A percentile compares a stretch with the other conserved stretches of the same genome.
Conservation (phyloP, 805 yeast species). For the Pichia californica region DNA sequence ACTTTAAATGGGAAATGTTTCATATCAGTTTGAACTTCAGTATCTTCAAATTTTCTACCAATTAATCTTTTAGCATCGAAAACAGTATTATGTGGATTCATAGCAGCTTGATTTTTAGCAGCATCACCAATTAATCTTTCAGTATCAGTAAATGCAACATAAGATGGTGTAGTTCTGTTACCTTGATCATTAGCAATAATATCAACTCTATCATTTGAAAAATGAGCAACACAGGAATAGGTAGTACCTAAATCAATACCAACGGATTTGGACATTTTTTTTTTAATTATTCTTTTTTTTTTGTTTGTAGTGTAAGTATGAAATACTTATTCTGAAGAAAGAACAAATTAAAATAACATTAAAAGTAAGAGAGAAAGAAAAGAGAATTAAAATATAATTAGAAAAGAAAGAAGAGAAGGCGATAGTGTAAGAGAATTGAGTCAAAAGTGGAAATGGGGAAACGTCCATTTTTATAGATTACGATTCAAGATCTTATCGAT, state of each 20-base stretch:
- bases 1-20: constrained; percentile 92
- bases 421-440: no score
- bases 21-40: constrained; percentile 75
- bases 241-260: constrained; percentile 87
- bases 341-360: no score
- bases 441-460: neutral
- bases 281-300: no score
- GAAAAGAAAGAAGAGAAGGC: neutral
- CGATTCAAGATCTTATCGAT: neutral
- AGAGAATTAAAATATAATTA: neutral
- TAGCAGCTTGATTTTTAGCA: constrained; percentile 95
- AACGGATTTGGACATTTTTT: constrained; percentile 44
- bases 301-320: neutral
- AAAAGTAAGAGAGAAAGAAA: neutral
- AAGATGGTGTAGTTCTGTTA: constrained; percentile 96
- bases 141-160: constrained; percentile 87
- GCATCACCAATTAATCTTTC: constrained; percentile 96
- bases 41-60: constrained; percentile 83
- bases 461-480: neutral
- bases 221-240: constrained; percentile 94
- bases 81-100: constrained; percentile 87
- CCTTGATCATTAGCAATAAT: constrained; percentile 98
- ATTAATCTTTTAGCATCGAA: constrained; percentile 90
- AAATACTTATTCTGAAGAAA: neutral
- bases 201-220: constrained; percentile 87